Conservation (phyloP, 164 flowering plant species). For the Dillenia suffruticosa region DNA sequence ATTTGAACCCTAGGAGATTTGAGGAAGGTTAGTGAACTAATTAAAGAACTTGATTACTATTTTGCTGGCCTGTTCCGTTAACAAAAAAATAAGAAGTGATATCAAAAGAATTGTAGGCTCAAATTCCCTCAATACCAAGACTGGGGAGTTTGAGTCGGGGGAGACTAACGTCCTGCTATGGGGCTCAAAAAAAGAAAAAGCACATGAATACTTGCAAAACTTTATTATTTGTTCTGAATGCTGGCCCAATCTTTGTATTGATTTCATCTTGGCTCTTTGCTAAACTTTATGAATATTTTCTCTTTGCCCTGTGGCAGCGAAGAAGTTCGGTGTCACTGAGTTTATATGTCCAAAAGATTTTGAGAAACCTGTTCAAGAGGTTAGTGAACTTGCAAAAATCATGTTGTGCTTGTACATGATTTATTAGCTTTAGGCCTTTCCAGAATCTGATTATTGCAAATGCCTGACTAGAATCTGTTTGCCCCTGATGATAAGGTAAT, state of each 20-base stretch:
- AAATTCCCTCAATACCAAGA: conserved; percentile 7
- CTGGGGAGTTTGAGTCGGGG: no score
- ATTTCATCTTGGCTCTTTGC: no score
- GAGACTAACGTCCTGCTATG: no score
- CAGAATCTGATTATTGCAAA: no score
- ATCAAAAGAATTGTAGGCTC: conserved; percentile 32
- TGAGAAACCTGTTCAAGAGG: conserved; percentile 55
- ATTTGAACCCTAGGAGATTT: conserved; percentile 55
- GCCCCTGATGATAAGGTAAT: conserved; percentile 29
- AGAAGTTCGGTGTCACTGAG: conserved; percentile 50
- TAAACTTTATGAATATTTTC: not conserved
- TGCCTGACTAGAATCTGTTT: not conserved
- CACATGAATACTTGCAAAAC: not conserved
- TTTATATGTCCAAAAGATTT: conserved; percentile 48
- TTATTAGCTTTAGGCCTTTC: no score
- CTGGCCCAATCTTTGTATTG: no score
- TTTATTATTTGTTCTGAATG: not conserved
- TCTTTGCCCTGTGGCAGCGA: conserved; percentile 26
- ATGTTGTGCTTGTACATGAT: no score
- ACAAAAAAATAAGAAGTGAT: conserved; percentile 52
- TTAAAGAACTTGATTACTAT: not conserved
- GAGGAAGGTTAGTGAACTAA: conserved; percentile 39
- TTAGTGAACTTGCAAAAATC: conserved; percentile 4
- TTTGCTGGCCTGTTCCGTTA: conserved; percentile 35
- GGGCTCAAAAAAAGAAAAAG: no score